Base-by-base conservation (phyloP, 805 yeast genomes). In the Ogataea ganodermae region DNA sequence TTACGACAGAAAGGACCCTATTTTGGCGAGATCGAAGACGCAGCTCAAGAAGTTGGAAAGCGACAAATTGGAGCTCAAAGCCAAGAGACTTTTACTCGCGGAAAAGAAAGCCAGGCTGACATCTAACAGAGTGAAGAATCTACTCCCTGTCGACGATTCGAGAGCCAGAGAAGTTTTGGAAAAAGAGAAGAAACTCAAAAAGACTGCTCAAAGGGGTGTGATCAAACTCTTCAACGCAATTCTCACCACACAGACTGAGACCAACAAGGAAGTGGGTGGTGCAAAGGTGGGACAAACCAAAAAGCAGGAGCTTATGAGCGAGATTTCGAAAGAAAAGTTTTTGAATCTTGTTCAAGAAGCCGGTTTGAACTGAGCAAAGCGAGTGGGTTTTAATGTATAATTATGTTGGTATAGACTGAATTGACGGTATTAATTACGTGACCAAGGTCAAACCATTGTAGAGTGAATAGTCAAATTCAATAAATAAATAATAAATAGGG, bases 1-100 rank as follows among this genome's bases (percentile, higher is more conserved):
- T 0, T 86, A 92, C 59, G 89, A 86, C 61, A 76, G 97, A 61
- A 78, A 78, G 37, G 96, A 91, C 64, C 99, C 99, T 2, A 88
- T 92, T 46, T 75, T 92, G 69, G 91, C 92, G 6, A 82, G 98
- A 68, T 74, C 79, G 20, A 86, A 87, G 60, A 86, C 85, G 55
- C 74, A 77, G 35, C 51, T 83, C 42, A 84, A 83, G 68, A 83
- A 87, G 55, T 76, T 86, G 47, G 97, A 91, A 57, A 78, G 83
- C 26, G 89, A 87, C 43, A 87, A 86, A 60, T 71, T 94, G 38
- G 97, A 92, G 58, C 79, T 80, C 50, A 87, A 89, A 64, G 98
- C 97, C 9, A 83, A 80, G 59, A 75, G 84, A 55, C 79, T 83
- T 17, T 51, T 92, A 14, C 67, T 80, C 12, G 76, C 78, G 2